These are phyloP conservation scores for Suhomyces coccinellae DNA, from an alignment of 1,139 yeast species.

Conservation along the genomic window DNA sequence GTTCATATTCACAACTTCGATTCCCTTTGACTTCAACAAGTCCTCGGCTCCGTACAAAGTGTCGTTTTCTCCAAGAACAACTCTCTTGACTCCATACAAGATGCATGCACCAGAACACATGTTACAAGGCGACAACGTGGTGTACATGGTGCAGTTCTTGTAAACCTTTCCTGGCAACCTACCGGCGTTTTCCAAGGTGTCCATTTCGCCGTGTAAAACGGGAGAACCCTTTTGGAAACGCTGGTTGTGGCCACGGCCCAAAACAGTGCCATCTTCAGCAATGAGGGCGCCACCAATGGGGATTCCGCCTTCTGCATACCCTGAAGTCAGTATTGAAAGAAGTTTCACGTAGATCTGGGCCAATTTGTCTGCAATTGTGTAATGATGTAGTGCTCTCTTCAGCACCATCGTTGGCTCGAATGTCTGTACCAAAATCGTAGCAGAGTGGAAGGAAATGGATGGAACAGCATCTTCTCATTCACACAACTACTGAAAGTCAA, in stretches of 20 bases:
- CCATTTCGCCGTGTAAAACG: conserved; percentile 87
- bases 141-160: conserved; percentile 78
- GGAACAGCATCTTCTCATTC: no score
- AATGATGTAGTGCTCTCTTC: no score
- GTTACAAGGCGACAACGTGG: conserved; percentile 88
- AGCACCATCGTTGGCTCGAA: no score
- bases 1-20: conserved; percentile 70
- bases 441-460: neutral
- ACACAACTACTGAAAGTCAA: no score
- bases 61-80: conserved; percentile 84
- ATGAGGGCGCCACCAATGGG: conserved; percentile 83
- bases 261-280: conserved; percentile 70
- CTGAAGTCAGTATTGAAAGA: conserved; percentile 24
- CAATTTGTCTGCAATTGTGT: no score
- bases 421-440: neutral
- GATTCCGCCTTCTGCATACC: conserved; percentile 82
- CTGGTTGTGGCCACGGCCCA: conserved; percentile 88
- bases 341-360: no score
- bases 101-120: conserved; percentile 96
- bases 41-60: conserved; percentile 81
- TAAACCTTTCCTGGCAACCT: conserved; percentile 68
- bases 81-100: conserved; percentile 81
- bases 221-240: conserved; percentile 81
- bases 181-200: conserved; percentile 88
- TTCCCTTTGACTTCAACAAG: conserved; percentile 62